phyloP scores from a whole-genome alignment of 2,329 filamentous ascomycete genomes.

The Didymella glomerata region DNA sequence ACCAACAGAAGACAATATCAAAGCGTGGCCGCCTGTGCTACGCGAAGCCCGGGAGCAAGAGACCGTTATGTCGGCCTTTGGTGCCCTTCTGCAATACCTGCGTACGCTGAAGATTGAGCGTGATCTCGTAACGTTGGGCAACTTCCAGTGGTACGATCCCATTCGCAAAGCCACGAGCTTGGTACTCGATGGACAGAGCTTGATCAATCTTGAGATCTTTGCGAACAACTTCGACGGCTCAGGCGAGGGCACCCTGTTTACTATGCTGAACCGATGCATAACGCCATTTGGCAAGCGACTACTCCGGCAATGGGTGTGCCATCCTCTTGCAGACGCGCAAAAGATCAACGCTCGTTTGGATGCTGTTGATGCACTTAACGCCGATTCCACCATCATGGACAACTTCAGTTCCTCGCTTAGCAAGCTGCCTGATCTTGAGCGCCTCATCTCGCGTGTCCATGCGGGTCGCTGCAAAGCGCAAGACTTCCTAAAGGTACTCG shows the following conservation, averaged over 20 bases:
- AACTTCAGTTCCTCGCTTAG: conserved; percentile 87
- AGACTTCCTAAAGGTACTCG: conserved; percentile 91
- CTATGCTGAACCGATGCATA: conserved; percentile 89
- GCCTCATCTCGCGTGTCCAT: conserved; percentile 92
- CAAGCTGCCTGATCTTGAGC: conserved; percentile 92
- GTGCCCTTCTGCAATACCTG: conserved; percentile 87
- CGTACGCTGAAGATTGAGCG: conserved; percentile 84
- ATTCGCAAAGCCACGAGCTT: conserved; percentile 90
- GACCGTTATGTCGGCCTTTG: conserved; percentile 86
- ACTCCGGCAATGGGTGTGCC: conserved; percentile 96
- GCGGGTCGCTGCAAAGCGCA: conserved; percentile 88
- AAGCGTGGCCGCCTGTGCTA: conserved; percentile 81
- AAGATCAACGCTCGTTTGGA: conserved; percentile 95
- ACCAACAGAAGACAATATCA: conserved; percentile 64
- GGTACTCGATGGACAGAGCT: conserved; percentile 91
- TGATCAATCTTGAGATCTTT: conserved; percentile 98
- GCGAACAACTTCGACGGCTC: conserved; percentile 90
- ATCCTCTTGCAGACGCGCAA: conserved; percentile 84
- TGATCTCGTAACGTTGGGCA: conserved; percentile 85
- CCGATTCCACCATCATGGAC: conserved; percentile 80
- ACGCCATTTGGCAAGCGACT: conserved; percentile 97
- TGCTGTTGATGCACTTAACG: conserved; percentile 91
- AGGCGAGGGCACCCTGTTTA: conserved; percentile 85
- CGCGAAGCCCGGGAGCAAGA: conserved; percentile 79
- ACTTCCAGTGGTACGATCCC: conserved; percentile 90